Evolutionary conservation across 306 rosid genomes (phyloP), one percentile per base, ranked within the genome.

Genomic region (Rosa rugosa): DNA sequence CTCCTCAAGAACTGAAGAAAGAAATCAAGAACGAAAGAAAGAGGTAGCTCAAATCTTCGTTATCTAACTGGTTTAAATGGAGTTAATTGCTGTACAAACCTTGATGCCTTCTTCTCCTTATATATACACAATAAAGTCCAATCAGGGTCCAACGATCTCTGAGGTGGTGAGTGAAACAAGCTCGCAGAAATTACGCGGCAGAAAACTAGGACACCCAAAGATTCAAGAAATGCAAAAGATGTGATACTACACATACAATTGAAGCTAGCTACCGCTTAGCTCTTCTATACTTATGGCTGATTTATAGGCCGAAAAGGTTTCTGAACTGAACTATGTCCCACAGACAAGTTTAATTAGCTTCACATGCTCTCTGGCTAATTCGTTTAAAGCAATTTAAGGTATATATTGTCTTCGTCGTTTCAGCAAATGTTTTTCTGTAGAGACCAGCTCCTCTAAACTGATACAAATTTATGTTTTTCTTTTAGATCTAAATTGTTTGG

Each of bases 141-240:
- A 54, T 71, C 38, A 50, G 17, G 41, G 60, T 11, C 12, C 79
- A 53, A 25, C 84, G 56, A 67, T 46, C 18, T 76, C 51, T 18
- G 13, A 60, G 11, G 60, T 51, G 22, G 44, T 4, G 7, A 72
- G 63, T 42, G 66, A 38, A 36, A 53, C 10, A 51, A 36, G 49
- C 31, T 71, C 75, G 25, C 5, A 71, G 25, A 27, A 31, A 63
- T 5, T 63, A 27, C 8, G 13, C 25, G 0, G 71, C 38, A 40
- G 68, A 40, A 56, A 73, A 16, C 3, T 41, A 11, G n/a, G 59
- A 22, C 2, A 36, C 22, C 12, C 60, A 73, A 73, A 56, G 68
- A 73, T 73, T 73, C 77, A 73, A 73, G 77, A 73, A 73, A 73
- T 73, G 77, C 53, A 73, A 25, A 73, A 73, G 38, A 73, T 54